Evolutionary conservation across 495 filamentous ascomycete species (phyloP).

Genomic region (Coniosporium apollinis): DNA sequence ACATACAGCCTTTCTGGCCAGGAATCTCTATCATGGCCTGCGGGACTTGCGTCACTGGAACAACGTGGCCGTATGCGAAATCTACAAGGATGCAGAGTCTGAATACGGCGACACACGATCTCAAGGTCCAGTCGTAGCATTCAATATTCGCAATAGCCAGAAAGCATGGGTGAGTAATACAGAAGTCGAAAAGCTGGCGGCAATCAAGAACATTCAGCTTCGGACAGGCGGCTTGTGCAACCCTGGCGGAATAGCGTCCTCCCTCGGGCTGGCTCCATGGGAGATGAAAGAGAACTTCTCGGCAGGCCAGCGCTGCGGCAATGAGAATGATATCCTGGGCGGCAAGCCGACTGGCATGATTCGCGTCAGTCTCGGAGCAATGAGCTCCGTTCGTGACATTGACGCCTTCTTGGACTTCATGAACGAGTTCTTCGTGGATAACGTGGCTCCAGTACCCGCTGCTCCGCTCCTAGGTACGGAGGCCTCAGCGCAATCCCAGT

Average conservation of each 20-base stretch:
- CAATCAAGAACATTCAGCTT: slow-evolving; percentile 61
- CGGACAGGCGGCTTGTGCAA: slow-evolving; percentile 83
- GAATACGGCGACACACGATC: slow-evolving; percentile 25
- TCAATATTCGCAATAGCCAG: slow-evolving; percentile 54
- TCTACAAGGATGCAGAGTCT: slow-evolving; percentile 36
- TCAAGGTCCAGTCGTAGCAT: slow-evolving; percentile 69
- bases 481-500: slow-evolving; percentile 25
- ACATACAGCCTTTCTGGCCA: slow-evolving; percentile 56
- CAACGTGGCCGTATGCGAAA: slow-evolving; percentile 41
- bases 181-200: slow-evolving; percentile 71
- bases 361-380: slow-evolving; percentile 68
- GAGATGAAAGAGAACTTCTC: slow-evolving; percentile 72
- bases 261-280: slow-evolving; percentile 50
- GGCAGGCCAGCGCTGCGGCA: slow-evolving; percentile 46
- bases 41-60: slow-evolving; percentile 48
- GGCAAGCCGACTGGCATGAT: slow-evolving; percentile 83
- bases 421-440: slow-evolving; percentile 53
- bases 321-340: slow-evolving; percentile 61
- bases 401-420: slow-evolving; percentile 52
- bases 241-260: slow-evolving; percentile 62
- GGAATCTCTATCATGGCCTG: slow-evolving; percentile 41
- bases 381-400: slow-evolving; percentile 69
- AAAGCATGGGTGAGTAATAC: slow-evolving; percentile 63
- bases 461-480: slow-evolving; percentile 6
- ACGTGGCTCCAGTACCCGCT: slow-evolving; percentile 7